Percentiles rank a stretch among this genome's conserved stretches.
Conservation (phyloP, 169 alveolate species). For the Plasmodium vinckei region DNA sequence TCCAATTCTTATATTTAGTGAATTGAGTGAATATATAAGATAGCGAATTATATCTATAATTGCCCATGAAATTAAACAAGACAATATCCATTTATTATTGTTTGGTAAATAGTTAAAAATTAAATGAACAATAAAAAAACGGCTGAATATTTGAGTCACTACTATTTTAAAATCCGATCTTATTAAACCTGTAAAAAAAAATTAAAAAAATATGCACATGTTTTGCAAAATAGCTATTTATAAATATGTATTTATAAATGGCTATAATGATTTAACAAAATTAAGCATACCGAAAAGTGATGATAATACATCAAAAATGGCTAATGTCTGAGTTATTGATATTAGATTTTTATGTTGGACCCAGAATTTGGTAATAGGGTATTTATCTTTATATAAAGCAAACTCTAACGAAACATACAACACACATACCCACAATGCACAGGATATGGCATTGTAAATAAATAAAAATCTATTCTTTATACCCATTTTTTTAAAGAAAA, state of each 20-base stretch:
- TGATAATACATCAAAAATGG: constrained; percentile 41
- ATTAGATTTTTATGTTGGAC: constrained; percentile 21
- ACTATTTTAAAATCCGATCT: constrained; percentile 34
- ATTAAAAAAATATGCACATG: neutral
- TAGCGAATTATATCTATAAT: constrained; percentile 67
- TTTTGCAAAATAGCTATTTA: neutral
- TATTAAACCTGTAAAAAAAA: constrained; percentile 31
- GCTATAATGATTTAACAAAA: neutral
- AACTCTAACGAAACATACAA: constrained; percentile 33
- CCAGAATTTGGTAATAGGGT: constrained; percentile 35
- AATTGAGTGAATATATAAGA: constrained; percentile 29
- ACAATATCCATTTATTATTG: constrained; percentile 52
- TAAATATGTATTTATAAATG: constrained; percentile 11
- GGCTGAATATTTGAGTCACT: constrained; percentile 57
- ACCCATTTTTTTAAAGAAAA: constrained; percentile 21
- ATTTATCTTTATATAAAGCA: constrained; percentile 47
- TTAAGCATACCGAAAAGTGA: constrained; percentile 22
- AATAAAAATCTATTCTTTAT: constrained; percentile 25
- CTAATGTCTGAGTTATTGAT: constrained; percentile 43
- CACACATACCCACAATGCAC: constrained; percentile 23
- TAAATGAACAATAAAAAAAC: constrained; percentile 55
- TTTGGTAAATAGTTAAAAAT: constrained; percentile 59
- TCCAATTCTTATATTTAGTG: constrained; percentile 23
- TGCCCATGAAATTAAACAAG: constrained; percentile 69
- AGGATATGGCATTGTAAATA: constrained; percentile 30